Conservation (phyloP, 805 yeast species). For the Yarrowia sp. region DNA sequence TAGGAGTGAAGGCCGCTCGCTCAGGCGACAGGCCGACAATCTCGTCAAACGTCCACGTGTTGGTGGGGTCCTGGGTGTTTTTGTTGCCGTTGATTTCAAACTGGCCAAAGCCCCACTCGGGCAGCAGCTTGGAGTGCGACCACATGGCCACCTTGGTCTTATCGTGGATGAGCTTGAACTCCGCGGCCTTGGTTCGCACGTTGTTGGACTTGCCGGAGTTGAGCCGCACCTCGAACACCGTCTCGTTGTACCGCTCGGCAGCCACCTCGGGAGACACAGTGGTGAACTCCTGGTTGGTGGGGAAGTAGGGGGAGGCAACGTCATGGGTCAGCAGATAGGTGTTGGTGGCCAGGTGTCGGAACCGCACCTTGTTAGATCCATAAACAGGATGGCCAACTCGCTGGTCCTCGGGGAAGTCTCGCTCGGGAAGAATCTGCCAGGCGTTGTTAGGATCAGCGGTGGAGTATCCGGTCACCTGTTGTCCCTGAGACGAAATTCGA, state of each 20-base stretch:
- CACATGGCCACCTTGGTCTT: slow-evolving; percentile 92
- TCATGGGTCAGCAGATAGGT: slow-evolving; percentile 88
- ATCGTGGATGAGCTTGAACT: slow-evolving; percentile 76
- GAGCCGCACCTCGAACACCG: slow-evolving; percentile 77
- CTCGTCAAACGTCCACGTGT: slow-evolving; percentile 77
- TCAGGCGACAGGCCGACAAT: slow-evolving; percentile 69
- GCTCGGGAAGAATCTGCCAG: slow-evolving; percentile 83
- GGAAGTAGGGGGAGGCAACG: slow-evolving; percentile 90
- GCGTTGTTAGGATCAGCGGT: slow-evolving; percentile 67
- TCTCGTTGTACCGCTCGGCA: slow-evolving; percentile 64
- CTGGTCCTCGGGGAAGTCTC: slow-evolving; percentile 54
- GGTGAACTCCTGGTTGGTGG: slow-evolving; percentile 94
- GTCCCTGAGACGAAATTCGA: slow-evolving; percentile 90
- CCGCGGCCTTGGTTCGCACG: slow-evolving; percentile 73
- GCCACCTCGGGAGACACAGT: slow-evolving; percentile 70
- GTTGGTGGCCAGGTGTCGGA: slow-evolving; percentile 80
- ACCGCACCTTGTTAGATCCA: slow-evolving; percentile 77
- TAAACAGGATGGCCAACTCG: slow-evolving; percentile 58
- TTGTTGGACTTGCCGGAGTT: slow-evolving; percentile 59
- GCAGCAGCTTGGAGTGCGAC: slow-evolving; percentile 86
- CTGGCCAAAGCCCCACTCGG: slow-evolving; percentile 94
- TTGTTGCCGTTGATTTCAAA: slow-evolving; percentile 96
- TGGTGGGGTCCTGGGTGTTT: slow-evolving; percentile 68
- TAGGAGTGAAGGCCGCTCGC: slow-evolving; percentile 71
- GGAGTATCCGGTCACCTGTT: slow-evolving; percentile 82